phyloP scores from a whole-genome alignment of 768 basidiomycete species.

The Agaricus sinodeliciosus region DNA sequence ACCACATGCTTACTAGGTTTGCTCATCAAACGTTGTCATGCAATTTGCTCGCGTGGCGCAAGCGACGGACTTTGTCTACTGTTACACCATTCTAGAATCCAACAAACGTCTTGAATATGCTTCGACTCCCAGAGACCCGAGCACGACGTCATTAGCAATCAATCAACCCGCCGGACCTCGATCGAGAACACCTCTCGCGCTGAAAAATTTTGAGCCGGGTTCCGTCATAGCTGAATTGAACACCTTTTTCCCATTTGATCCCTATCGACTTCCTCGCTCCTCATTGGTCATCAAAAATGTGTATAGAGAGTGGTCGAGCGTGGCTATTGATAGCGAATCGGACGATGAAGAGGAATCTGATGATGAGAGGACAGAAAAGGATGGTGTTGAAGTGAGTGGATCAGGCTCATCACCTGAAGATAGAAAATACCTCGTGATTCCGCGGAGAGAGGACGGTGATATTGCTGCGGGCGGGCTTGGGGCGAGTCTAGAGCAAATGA shows the following conservation, averaged over 20 bases:
- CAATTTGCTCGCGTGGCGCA: slow-evolving; percentile 95
- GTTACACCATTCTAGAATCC: slow-evolving; percentile 86
- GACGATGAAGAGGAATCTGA: slow-evolving; percentile 60
- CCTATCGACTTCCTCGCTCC: slow-evolving; percentile 84
- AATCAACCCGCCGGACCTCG: slow-evolving; percentile 3
- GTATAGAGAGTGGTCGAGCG: slow-evolving; percentile 87
- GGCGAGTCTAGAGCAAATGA: slow-evolving; percentile 72
- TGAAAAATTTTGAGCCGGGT: slow-evolving; percentile 2
- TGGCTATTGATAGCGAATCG: slow-evolving; percentile 70
- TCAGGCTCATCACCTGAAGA: slow-evolving; percentile 7
- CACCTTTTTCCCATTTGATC: slow-evolving; percentile 98
- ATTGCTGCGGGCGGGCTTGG: slow-evolving; percentile 45
- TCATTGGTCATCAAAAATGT: slow-evolving; percentile 70
- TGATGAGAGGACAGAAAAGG: slow-evolving; percentile 28
- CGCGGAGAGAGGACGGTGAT: slow-evolving; percentile 14
- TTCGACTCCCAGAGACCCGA: slow-evolving; percentile 18
- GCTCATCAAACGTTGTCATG: slow-evolving; percentile 82
- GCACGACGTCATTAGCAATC: slow-evolving; percentile 11
- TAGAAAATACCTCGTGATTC: slow-evolving; percentile 13
- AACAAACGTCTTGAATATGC: slow-evolving; percentile 66
- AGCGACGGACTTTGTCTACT: slow-evolving; percentile 87
- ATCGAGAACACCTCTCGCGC: not conserved
- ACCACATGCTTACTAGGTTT: slow-evolving; percentile 46
- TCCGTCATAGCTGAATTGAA: slow-evolving; percentile 64
- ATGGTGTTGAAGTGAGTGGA: not conserved